A percentile compares a stretch with the other conserved stretches of the same genome.
Conservation (phyloP, 2,329 filamentous ascomycete genomes). For the Aspergillus floridensis region DNA sequence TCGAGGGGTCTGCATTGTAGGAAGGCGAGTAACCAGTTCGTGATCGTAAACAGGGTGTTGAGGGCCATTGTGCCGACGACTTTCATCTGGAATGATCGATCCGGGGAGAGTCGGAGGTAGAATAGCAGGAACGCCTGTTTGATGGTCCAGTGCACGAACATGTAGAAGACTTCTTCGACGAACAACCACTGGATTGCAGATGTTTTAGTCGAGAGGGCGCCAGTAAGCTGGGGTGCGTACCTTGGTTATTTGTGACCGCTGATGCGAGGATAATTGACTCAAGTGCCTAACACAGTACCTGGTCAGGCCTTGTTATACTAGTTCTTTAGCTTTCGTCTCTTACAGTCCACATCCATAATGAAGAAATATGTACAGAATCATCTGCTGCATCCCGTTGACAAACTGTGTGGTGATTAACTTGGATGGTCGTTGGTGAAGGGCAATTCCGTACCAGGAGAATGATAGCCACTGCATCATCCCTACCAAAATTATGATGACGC, state of each 20-base stretch:
- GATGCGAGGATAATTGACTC: not conserved
- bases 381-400: constrained; percentile 6
- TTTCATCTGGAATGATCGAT: not conserved
- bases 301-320: not conserved
- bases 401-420: not conserved
- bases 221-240: not conserved
- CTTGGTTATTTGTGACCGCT: not conserved
- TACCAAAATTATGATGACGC: not conserved
- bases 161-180: constrained; percentile 10
- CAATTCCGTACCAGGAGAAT: not conserved
- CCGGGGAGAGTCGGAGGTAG: constrained; percentile 9
- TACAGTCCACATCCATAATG: not conserved
- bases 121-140: constrained; percentile 11
- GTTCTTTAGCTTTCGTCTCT: not conserved
- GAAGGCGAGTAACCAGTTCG: not conserved
- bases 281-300: not conserved
- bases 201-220: not conserved
- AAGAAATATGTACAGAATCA: constrained; percentile 7
- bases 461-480: not conserved
- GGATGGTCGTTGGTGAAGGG: no score
- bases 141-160: constrained; percentile 11
- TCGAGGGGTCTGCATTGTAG: not conserved
- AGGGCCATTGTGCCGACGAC: not conserved
- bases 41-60: not conserved
- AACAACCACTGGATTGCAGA: constrained; percentile 8